These are phyloP conservation scores for Fusarium albidum DNA, from an alignment of 2,329 filamentous ascomycete species.

Conservation along the genomic window DNA sequence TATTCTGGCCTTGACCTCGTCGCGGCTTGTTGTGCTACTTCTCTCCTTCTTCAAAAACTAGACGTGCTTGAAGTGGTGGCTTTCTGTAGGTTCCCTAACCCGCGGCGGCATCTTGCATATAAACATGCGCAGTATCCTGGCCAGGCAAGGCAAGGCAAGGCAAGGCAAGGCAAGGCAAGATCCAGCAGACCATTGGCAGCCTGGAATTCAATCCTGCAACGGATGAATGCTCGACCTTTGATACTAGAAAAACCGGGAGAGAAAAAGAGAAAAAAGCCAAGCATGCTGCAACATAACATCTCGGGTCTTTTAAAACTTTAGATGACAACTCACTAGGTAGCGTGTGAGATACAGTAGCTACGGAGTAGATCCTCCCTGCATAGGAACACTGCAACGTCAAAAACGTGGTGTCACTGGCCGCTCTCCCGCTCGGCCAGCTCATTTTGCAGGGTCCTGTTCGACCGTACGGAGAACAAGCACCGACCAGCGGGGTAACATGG, in stretches of 20 bases:
- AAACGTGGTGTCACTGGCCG: conserved; percentile 18
- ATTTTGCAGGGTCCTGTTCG: conserved; percentile 27
- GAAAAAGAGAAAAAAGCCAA: conserved; percentile 10
- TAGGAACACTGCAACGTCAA: background rate
- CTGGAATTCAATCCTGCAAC: background rate
- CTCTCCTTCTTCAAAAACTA: background rate
- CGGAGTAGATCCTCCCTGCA: conserved; percentile 16
- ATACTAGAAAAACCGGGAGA: background rate
- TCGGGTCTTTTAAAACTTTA: conserved; percentile 1
- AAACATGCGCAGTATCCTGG: conserved; percentile 7
- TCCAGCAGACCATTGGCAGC: conserved; percentile 8
- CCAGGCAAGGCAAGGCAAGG: conserved; percentile 17
- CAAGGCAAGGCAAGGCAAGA: conserved; percentile 7
- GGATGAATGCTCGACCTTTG: conserved; percentile 15
- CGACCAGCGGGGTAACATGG: conserved; percentile 35
- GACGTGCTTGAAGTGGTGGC: conserved; percentile 22
- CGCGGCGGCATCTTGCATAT: conserved; percentile 18
- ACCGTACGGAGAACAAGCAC: conserved; percentile 26
- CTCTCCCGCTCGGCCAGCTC: conserved; percentile 13
- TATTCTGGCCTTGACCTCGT: background rate
- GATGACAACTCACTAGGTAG: conserved; percentile 5
- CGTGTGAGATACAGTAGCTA: background rate
- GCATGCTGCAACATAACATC: conserved; percentile 21
- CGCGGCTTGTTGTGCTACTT: background rate
- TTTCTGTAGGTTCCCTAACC: conserved; percentile 25